Conservation (phyloP, 495 filamentous ascomycete species). For the Amphirosellinia nigrospora region DNA sequence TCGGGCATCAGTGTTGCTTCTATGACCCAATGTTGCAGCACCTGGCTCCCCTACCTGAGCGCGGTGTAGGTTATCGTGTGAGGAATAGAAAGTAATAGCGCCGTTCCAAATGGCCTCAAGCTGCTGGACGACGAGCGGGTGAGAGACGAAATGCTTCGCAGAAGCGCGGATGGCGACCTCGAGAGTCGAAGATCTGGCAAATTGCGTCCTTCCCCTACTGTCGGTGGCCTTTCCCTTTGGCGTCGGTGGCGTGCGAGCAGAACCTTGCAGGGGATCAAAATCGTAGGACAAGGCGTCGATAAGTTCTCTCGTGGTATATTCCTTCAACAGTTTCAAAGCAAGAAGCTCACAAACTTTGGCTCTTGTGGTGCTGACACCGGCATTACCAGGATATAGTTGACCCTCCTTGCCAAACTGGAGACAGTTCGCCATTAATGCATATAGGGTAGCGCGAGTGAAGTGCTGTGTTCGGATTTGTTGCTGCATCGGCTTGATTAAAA, state of each 20-base stretch:
- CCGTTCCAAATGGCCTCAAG: conserved; percentile 96
- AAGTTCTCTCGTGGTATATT: conserved; percentile 85
- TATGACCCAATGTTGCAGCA: conserved; percentile 25
- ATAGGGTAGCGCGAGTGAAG: conserved; percentile 84
- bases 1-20: conserved; percentile 37
- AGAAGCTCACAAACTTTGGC: conserved; percentile 89
- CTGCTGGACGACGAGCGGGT: conserved; percentile 89
- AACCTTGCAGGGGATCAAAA: conserved; percentile 87
- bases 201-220: conserved; percentile 49
- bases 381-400: conserved; percentile 78
- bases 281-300: conserved; percentile 93
- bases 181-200: conserved; percentile 83
- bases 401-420: conserved; percentile 90
- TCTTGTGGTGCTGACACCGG: conserved; percentile 79
- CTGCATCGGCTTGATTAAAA: conserved; percentile 89
- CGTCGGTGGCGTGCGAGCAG: conserved; percentile 56
- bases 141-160: conserved; percentile 86
- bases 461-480: conserved; percentile 79
- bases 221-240: conserved; percentile 36
- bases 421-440: conserved; percentile 90
- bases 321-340: conserved; percentile 87
- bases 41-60: conserved; percentile 34
- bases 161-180: conserved; percentile 90
- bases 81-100: conserved; percentile 88
- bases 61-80: conserved; percentile 81